phyloP scores from a whole-genome alignment of 495 filamentous ascomycete genomes.

The Penicillium coffeae region DNA sequence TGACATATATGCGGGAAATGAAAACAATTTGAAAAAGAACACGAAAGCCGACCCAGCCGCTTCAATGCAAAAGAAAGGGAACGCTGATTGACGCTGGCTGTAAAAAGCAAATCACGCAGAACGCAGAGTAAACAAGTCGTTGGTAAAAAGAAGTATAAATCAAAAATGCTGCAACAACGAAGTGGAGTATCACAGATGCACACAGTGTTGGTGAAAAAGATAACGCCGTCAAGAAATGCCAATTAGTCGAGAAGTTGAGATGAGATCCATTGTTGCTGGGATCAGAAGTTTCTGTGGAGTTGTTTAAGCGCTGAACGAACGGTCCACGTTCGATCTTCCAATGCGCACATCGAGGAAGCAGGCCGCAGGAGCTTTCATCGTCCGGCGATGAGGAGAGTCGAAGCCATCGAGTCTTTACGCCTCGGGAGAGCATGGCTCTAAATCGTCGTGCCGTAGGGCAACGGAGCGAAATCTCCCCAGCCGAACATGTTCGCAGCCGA shows the following conservation, averaged over 20 bases:
- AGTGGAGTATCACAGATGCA: constrained; percentile 50
- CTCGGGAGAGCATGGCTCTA: constrained; percentile 24
- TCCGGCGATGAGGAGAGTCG: constrained; percentile 8
- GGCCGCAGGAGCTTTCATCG: constrained; percentile 6
- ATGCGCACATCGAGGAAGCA: no score
- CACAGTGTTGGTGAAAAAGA: constrained; percentile 34
- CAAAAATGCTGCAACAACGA: constrained; percentile 36
- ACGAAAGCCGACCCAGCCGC: constrained; percentile 53
- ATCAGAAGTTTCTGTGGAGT: neutral
- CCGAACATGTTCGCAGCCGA: constrained; percentile 59
- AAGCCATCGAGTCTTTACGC: constrained; percentile 12
- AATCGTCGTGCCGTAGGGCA: constrained; percentile 57
- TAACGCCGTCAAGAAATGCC: constrained; percentile 51
- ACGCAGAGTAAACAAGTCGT: constrained; percentile 5
- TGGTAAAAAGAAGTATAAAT: constrained; percentile 27
- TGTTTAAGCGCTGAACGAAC: constrained; percentile 2
- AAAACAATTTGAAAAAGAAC: constrained; percentile 30
- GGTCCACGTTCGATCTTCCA: constrained; percentile 7
- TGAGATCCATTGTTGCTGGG: constrained; percentile 16
- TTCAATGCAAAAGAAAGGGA: constrained; percentile 40
- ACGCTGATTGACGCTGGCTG: constrained; percentile 43
- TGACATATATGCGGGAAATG: constrained; percentile 45
- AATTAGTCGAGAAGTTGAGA: constrained; percentile 30
- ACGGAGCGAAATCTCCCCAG: constrained; percentile 60
- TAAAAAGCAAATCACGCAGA: constrained; percentile 19